These are phyloP conservation scores for Drechslerella coelobrocha DNA, from an alignment of 2,329 filamentous ascomycete genomes.

Conservation along the genomic window DNA sequence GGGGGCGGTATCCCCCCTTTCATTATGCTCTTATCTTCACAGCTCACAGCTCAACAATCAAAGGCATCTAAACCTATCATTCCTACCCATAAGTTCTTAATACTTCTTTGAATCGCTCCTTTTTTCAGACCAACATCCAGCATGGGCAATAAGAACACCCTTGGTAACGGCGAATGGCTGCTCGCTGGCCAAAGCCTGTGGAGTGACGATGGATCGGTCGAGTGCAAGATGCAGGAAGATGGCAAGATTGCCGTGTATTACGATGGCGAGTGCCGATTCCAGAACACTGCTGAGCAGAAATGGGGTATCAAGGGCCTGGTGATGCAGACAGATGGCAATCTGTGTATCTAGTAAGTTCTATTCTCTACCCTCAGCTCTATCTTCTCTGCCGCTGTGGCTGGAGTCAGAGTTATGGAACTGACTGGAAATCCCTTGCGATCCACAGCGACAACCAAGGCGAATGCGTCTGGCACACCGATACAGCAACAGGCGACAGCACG, in stretches of 20 bases:
- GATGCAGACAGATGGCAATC: constrained; percentile 57
- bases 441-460: constrained; percentile 37
- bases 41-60: too few relatives aligned
- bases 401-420: neutral
- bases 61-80: too few relatives aligned
- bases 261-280: constrained; percentile 55
- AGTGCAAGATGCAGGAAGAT: constrained; percentile 57
- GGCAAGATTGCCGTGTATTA: constrained; percentile 57
- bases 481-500: constrained; percentile 51
- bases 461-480: constrained; percentile 56
- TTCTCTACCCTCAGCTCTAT: neutral
- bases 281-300: constrained; percentile 55
- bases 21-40: too few relatives aligned
- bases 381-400: neutral
- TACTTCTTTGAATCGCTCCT: too few relatives aligned
- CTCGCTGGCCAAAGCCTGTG: constrained; percentile 55
- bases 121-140: too few relatives aligned
- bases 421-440: neutral
- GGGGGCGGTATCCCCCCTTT: too few relatives aligned
- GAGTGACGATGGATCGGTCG: constrained; percentile 56
- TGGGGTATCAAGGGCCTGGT: constrained; percentile 55
- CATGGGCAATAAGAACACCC: constrained; percentile 53
- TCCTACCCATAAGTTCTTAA: too few relatives aligned
- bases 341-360: constrained; percentile 57
- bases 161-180: constrained; percentile 57